Evolutionary conservation across 2,329 filamentous ascomycete species (phyloP), one percentile per base, ranked within the genome.

Genomic region (Sclerotinia minor): DNA sequence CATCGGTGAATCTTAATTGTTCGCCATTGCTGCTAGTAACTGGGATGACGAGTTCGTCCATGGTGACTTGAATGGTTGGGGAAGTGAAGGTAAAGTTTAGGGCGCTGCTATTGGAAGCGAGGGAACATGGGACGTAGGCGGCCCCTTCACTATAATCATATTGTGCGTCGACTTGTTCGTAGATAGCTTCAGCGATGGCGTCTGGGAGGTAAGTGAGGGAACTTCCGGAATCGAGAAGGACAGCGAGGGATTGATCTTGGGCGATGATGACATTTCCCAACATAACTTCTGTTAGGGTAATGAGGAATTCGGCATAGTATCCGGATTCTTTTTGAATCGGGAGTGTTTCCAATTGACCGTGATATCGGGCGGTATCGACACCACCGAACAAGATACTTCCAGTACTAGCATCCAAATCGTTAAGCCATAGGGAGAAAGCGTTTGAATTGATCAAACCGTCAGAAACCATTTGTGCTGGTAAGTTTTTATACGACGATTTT

Each of bases 361-460:
- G 75, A 76, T 85, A 94, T 71, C 89, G 87, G 29, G 80, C 85
- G 2, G 83, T 85, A 77, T 94, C 89, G 68, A 94, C 84, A 41
- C 91, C 91, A 41, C 91, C 91, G 72, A 94, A 94, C 1, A 94
- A 80, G 65, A 94, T 87, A 69, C 81, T 88, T 65, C 91, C 91
- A 0, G 82, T 86, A 73, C 79, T 85, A 32, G 89, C 81, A 70
- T 88, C 83, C 9, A 92, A 79, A 74, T 92, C 89, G 78, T 93
- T 90, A 24, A 93, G 81, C 87, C 89, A 93, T 54, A 94, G 79
- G 75, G 89, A 92, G 79, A 89, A 94, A 2, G 89, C 88, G 66
- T 85, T 89, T 24, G 88, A 87, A 24, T 83, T 78, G 71, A 92
- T 92, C 61, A 83, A 66, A 9, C 86, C 87, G 5, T 84, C 81